A percentile compares a stretch with the other conserved stretches of the same genome.
Evolutionary conservation across 192 early-diverging fungal genomes (phyloP).

Genomic region (Dissophora ornata): DNA sequence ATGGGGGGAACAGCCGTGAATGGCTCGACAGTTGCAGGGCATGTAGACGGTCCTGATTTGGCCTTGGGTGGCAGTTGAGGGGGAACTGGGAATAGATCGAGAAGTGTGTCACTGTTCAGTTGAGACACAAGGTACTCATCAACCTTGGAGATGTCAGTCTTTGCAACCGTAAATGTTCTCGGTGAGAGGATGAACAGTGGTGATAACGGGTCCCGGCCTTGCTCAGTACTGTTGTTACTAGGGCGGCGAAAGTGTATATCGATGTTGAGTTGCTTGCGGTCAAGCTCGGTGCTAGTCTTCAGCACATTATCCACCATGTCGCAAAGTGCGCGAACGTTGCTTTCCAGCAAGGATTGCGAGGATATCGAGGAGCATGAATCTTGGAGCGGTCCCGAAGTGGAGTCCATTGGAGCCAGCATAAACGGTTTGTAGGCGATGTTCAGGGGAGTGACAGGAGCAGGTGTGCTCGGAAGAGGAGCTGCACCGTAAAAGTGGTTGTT

Average conservation of each 20-base stretch:
- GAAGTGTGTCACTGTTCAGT: slow-evolving; percentile 23
- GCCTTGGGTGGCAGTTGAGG: slow-evolving; percentile 8
- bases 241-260: background rate
- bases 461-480: background rate
- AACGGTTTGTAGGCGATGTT: slow-evolving; percentile 24
- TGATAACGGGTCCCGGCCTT: background rate
- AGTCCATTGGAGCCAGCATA: background rate
- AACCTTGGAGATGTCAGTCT: slow-evolving; percentile 18
- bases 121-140: slow-evolving; percentile 17
- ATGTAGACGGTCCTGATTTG: background rate
- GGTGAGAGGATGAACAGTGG: slow-evolving; percentile 16
- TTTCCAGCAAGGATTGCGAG: slow-evolving; percentile 17
- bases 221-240: background rate
- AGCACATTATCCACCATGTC: slow-evolving; percentile 45
- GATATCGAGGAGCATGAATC: background rate
- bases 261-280: background rate
- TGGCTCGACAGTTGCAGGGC: background rate
- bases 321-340: slow-evolving; percentile 32
- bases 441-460: slow-evolving; percentile 23
- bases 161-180: slow-evolving; percentile 7
- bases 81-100: slow-evolving; percentile 31
- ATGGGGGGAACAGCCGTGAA: no score
- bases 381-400: background rate
- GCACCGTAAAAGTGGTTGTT: background rate
- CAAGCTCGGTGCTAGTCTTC: background rate